phyloP scores from a whole-genome alignment of 257 asterid genomes.

The Cruciata laevipes region DNA sequence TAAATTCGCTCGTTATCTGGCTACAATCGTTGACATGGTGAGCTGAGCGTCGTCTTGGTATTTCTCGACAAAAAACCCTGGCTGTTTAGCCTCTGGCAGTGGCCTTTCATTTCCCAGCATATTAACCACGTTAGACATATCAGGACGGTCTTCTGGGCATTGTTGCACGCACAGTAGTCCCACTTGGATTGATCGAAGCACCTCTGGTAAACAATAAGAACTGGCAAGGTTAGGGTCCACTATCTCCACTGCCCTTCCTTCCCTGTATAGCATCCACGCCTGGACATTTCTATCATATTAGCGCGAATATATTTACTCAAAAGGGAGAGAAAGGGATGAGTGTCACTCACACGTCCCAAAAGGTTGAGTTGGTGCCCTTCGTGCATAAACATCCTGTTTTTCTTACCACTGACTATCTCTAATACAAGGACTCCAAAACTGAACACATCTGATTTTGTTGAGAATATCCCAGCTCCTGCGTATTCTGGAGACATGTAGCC shows the following conservation, averaged over 20 bases:
- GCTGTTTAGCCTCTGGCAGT: conserved; percentile 28
- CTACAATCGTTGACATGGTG: neutral
- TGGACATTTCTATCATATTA: conserved; percentile 3
- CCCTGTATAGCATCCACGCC: conserved; percentile 29
- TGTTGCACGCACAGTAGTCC: conserved; percentile 38
- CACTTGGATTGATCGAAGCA: conserved; percentile 27
- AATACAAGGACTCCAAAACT: conserved; percentile 27
- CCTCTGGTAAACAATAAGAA: conserved; percentile 14
- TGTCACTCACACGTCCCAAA: conserved; percentile 24
- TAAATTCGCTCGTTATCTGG: neutral
- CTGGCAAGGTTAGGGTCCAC: conserved; percentile 14
- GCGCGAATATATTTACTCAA: neutral
- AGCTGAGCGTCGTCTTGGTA: neutral
- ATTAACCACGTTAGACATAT: conserved; percentile 28
- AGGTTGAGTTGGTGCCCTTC: conserved; percentile 27
- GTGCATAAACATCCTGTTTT: conserved; percentile 23
- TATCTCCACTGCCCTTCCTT: conserved; percentile 22
- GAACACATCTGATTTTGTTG: conserved; percentile 33
- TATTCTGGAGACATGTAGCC: conserved; percentile 33
- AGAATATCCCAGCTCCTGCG: conserved; percentile 24
- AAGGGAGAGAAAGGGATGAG: neutral
- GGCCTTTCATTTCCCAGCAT: conserved; percentile 26
- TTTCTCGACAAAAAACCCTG: conserved; percentile 30
- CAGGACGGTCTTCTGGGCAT: conserved; percentile 30
- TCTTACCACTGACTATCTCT: conserved; percentile 29